Conservation (phyloP, 257 asterid genomes). For the Ilex aquifolium region DNA sequence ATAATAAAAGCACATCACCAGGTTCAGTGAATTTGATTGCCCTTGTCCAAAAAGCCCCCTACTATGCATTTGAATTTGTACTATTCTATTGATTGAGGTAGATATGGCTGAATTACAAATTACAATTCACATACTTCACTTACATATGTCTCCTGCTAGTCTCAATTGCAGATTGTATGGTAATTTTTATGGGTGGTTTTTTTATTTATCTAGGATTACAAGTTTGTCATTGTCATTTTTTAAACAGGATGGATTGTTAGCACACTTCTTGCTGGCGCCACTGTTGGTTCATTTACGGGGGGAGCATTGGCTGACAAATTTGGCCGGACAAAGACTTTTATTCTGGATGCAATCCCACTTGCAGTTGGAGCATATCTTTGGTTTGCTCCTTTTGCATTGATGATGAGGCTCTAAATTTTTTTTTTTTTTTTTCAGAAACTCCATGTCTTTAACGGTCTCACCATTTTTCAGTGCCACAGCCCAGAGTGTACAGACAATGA, state of each 20-base stretch:
- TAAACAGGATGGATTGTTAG: slow-evolving; percentile 91
- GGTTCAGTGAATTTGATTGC: too few species aligned
- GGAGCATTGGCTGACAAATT: slow-evolving; percentile 91
- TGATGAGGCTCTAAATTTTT: not conserved
- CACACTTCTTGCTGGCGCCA: slow-evolving; percentile 93
- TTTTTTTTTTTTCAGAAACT: slow-evolving; percentile 3
- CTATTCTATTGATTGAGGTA: too few species aligned
- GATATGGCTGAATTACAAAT: not conserved
- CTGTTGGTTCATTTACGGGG: slow-evolving; percentile 94
- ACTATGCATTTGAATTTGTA: too few species aligned
- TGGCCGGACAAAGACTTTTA: slow-evolving; percentile 88
- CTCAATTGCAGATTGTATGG: not conserved
- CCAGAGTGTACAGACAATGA: slow-evolving; percentile 68
- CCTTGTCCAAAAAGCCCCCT: too few species aligned
- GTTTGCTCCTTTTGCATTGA: slow-evolving; percentile 35
- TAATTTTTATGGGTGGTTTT: not conserved
- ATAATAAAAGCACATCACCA: too few species aligned
- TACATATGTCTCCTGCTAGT: not conserved
- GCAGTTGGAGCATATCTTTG: slow-evolving; percentile 83
- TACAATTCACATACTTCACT: not conserved
- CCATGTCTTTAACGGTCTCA: slow-evolving; percentile 13
- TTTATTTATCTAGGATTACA: not conserved
- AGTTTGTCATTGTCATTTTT: slow-evolving; percentile 10
- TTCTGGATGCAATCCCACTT: slow-evolving; percentile 87
- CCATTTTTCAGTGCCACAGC: slow-evolving; percentile 63